Percentiles rank a stretch among this genome's conserved stretches.
Conservation (phyloP, 2,329 filamentous ascomycete genomes). For the Penicillium crustosum region DNA sequence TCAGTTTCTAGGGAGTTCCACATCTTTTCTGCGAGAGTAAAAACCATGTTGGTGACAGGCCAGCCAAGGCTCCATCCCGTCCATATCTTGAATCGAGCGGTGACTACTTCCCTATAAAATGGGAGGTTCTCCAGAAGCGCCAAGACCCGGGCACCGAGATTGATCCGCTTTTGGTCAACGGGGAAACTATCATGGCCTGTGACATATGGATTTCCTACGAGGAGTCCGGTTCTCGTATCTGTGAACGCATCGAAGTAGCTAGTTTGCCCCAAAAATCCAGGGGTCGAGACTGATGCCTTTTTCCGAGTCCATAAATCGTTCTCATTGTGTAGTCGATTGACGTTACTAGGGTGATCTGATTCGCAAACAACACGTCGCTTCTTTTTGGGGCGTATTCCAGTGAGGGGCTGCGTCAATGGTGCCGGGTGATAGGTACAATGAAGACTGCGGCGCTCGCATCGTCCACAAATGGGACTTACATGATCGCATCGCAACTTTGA, state of each 20-base stretch:
- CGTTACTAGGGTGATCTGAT: background rate
- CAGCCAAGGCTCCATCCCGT: slow-evolving; percentile 25
- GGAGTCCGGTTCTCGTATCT: slow-evolving; percentile 11
- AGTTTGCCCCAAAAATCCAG: slow-evolving; percentile 18
- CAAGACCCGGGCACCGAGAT: slow-evolving; percentile 26
- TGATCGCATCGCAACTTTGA: slow-evolving; percentile 30
- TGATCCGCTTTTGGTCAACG: slow-evolving; percentile 17
- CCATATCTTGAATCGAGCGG: slow-evolving; percentile 17
- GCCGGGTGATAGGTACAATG: slow-evolving; percentile 5
- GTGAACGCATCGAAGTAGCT: slow-evolving; percentile 22
- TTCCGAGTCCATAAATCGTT: slow-evolving; percentile 2
- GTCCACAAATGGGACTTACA: slow-evolving; percentile 3
- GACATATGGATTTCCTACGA: background rate
- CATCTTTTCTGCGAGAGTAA: slow-evolving; percentile 20
- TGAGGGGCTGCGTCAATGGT: background rate
- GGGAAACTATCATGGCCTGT: background rate
- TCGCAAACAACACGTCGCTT: background rate
- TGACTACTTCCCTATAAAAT: slow-evolving; percentile 21
- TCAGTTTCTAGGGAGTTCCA: slow-evolving; percentile 11
- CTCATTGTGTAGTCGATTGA: background rate
- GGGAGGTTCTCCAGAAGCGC: slow-evolving; percentile 22
- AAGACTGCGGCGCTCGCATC: slow-evolving; percentile 3
- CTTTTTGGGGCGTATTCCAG: background rate
- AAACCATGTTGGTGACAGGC: slow-evolving; percentile 19
- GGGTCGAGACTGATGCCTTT: slow-evolving; percentile 1